Conservation (phyloP, 2,329 filamentous ascomycete species). For the Colletotrichum spinosum region DNA sequence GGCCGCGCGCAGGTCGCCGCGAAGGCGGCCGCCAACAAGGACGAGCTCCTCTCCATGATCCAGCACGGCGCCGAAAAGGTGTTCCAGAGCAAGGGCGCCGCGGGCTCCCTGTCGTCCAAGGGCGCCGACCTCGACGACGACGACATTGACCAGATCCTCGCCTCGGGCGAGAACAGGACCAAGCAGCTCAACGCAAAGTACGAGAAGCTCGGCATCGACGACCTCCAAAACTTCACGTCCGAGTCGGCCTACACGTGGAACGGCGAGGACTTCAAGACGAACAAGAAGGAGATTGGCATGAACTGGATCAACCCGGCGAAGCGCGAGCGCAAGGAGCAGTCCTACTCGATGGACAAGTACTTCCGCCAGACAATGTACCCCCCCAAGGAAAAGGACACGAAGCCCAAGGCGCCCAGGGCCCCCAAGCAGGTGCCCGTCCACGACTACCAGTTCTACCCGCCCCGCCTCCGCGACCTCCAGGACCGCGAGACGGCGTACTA, state of each 20-base stretch:
- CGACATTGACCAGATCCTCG: constrained; percentile 90
- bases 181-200: constrained; percentile 93
- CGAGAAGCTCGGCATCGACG: constrained; percentile 95
- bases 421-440: constrained; percentile 93
- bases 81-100: constrained; percentile 79
- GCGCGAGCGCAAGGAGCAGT: constrained; percentile 97
- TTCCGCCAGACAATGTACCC: constrained; percentile 89
- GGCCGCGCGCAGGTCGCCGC: constrained; percentile 90
- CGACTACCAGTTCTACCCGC: constrained; percentile 97
- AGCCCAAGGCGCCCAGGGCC: constrained; percentile 94
- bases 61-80: constrained; percentile 98
- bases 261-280: constrained; percentile 91
- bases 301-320: constrained; percentile 99
- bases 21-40: constrained; percentile 94
- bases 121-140: constrained; percentile 79
- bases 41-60: constrained; percentile 97
- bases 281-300: constrained; percentile 91
- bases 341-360: constrained; percentile 99
- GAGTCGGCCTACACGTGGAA: constrained; percentile 99
- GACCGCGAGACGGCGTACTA: constrained; percentile 97
- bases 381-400: constrained; percentile 85
- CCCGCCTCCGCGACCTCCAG: constrained; percentile 85
- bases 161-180: constrained; percentile 88
- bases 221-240: constrained; percentile 96
- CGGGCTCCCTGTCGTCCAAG: constrained; percentile 69